These are phyloP conservation scores for Salinomyces thailandicus DNA, from an alignment of 2,329 filamentous ascomycete species.

Conservation along the genomic window DNA sequence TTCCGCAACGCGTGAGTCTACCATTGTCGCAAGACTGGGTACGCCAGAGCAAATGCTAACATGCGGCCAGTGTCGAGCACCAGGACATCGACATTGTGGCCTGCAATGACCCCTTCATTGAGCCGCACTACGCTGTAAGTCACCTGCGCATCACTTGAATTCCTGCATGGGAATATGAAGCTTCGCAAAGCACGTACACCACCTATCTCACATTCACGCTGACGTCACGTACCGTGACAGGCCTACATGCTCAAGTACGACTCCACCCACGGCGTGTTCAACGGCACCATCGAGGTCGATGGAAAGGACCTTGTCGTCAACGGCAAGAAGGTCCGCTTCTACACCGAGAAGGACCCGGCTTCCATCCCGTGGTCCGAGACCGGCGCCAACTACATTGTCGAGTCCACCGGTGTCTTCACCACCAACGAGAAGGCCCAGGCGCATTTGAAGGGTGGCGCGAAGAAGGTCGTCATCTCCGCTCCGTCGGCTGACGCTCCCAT, in stretches of 20 bases:
- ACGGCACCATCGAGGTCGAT: constrained; percentile 71
- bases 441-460: constrained; percentile 92
- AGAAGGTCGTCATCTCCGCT: constrained; percentile 82
- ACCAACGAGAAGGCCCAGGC: constrained; percentile 90
- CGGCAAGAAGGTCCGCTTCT: constrained; percentile 92
- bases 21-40: constrained; percentile 8
- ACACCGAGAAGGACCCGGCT: constrained; percentile 81
- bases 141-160: too few relatives aligned
- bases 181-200: too few relatives aligned
- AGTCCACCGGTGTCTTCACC: constrained; percentile 99
- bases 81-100: constrained; percentile 83
- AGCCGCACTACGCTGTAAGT: constrained; percentile 92
- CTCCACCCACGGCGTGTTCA: constrained; percentile 92
- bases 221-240: constrained; percentile 35
- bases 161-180: too few relatives aligned
- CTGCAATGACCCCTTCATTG: constrained; percentile 99
- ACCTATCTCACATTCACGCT: too few relatives aligned
- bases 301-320: constrained; percentile 72
- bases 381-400: constrained; percentile 86
- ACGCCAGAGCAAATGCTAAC: constrained; percentile 10
- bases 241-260: constrained; percentile 99
- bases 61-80: constrained; percentile 58
- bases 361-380: constrained; percentile 83
- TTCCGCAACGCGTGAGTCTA: constrained; percentile 82
- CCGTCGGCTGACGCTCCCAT: constrained; percentile 94